phyloP scores from a whole-genome alignment of 2,329 filamentous ascomycete species.

The Lasiodiplodia sp. region DNA sequence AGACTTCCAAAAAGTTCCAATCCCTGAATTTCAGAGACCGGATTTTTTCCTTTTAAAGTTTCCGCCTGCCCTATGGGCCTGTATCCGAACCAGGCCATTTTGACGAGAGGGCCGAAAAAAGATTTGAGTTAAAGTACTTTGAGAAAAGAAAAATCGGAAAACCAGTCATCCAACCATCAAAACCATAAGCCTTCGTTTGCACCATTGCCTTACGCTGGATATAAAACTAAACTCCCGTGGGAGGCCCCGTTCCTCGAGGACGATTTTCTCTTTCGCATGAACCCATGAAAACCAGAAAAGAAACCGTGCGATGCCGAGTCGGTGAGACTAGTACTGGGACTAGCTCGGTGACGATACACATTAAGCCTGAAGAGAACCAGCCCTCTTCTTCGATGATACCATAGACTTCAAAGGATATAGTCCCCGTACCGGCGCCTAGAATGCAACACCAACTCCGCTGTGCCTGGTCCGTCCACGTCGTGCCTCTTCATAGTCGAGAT shows the following conservation, averaged over 20 bases:
- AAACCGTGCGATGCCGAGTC: constrained; percentile 7
- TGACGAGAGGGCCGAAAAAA: background rate
- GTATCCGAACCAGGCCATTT: background rate
- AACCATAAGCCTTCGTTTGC: constrained; percentile 6
- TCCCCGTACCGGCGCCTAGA: background rate
- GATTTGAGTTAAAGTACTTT: background rate
- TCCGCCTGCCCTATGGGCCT: too few relatives aligned
- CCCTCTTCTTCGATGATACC: background rate
- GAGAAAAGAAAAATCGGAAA: constrained; percentile 2
- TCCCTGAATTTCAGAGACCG: background rate
- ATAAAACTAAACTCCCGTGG: background rate
- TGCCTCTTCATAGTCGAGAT: background rate
- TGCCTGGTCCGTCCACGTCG: background rate
- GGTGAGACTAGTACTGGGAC: background rate
- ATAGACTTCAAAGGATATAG: background rate
- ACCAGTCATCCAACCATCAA: constrained; percentile 15
- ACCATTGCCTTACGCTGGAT: background rate
- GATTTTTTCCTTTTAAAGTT: too few relatives aligned
- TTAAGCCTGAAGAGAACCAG: constrained; percentile 2
- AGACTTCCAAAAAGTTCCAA: background rate
- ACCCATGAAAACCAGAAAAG: background rate
- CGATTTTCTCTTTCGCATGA: background rate
- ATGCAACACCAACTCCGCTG: constrained; percentile 12
- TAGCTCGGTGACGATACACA: constrained; percentile 1
- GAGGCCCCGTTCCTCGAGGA: background rate